These are phyloP conservation scores for Saccharomycopsis babjevae DNA, from an alignment of 805 yeast genomes.

Conservation along the genomic window DNA sequence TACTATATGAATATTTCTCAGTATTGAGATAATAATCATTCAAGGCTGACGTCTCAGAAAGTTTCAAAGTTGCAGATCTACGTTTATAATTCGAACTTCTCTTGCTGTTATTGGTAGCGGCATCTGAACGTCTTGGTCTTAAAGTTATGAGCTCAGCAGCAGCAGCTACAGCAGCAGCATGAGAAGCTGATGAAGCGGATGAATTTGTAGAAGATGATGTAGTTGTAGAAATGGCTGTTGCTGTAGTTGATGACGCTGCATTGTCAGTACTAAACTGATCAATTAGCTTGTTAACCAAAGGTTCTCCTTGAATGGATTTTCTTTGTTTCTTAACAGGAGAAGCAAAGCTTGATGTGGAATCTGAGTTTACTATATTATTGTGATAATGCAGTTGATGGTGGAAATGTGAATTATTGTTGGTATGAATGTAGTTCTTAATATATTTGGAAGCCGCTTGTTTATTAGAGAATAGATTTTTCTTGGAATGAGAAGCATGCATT, in stretches of 20 bases:
- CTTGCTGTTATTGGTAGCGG: slow-evolving; percentile 9
- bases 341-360: slow-evolving; percentile 4
- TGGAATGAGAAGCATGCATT: neutral
- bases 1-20: slow-evolving; percentile 17
- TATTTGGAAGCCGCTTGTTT: neutral
- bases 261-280: neutral
- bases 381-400: neutral
- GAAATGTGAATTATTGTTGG: neutral
- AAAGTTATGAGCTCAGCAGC: neutral
- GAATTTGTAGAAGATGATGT: neutral
- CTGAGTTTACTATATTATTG: neutral
- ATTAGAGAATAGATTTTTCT: slow-evolving; percentile 19
- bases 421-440: neutral
- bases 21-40: slow-evolving; percentile 22
- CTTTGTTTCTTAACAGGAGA: slow-evolving; percentile 17
- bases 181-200: neutral
- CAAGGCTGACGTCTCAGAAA: slow-evolving; percentile 24
- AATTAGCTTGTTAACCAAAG: neutral
- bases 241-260: neutral
- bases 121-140: slow-evolving; percentile 7
- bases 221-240: neutral
- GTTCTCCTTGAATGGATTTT: slow-evolving; percentile 8
- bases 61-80: slow-evolving; percentile 2
- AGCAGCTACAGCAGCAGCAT: neutral
- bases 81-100: slow-evolving; percentile 5